Base-by-base conservation (phyloP, 331 rosid species). In the Prunus yedoensis region DNA sequence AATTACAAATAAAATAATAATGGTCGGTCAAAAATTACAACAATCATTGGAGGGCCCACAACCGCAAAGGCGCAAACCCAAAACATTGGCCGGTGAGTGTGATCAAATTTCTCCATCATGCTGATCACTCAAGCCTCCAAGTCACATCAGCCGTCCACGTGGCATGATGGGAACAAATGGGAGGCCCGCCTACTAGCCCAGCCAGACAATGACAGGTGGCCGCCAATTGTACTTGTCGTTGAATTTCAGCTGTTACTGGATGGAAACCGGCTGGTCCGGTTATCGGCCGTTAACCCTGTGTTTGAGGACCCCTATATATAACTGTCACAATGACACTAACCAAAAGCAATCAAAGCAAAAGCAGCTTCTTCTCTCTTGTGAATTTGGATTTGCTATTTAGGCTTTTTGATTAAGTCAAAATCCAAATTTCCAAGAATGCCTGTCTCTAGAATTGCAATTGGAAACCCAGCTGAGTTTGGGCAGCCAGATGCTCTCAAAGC, bases 401-500 rank as follows among this genome's bases (percentile, higher is more conserved):
- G 72, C 59, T 78, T 70, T 32, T 17, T 17, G 8, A 3, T 30
- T 4, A 30, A 16, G 46, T 32, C 16, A 66, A 50, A 41, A 30
- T 74, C 69, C 38, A 38, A 30, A 20, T 20, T 46, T 46, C 28
- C 14, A 23, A 77, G 51, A 50, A 88, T 89, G 97, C 78, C 96
- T 62, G 79, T 89, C 70, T 69, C 87, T 50, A 85, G 69, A 57
- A 91, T 89, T 77, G 88, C 89, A 27, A 0, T 89, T 2, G 96
- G 96, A 68, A 68, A 21, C 17, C 18, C 91, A 4, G 80, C 88
- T 3, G 93, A 92, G 70, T 62, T 85, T 20, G 63, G 86, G 21
- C 82, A 88, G 61, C 63, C 77, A 51, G 88, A 84, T 61, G 76
- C 90, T 16, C 85, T 86, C 10, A 91, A 77, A 70, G 95, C 93